Evolutionary conservation across 176 grass and related monocot genomes (phyloP), one percentile per base, ranked within the genome.

Genomic region (Pharus latifolius): DNA sequence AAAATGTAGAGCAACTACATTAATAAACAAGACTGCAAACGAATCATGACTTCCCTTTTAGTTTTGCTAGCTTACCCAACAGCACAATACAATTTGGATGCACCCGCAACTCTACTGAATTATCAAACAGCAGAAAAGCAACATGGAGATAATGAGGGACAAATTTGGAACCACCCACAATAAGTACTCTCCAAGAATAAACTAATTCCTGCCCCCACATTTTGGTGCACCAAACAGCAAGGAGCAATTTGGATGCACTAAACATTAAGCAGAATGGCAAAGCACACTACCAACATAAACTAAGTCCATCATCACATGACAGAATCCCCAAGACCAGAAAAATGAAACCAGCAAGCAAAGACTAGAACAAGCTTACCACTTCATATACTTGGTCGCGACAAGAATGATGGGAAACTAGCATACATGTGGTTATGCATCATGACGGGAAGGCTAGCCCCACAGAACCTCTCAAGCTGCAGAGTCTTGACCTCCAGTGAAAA

Each of bases 401-500:
- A 48, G 9, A 66, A 62, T 8, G 80, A 72, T 48, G 72, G 64
- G 49, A 70, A 83, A 28, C 64, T 46, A 63, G 72, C 12, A 61
- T 63, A 83, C 29, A 63, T 35, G 22, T 59, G 54, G 25, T 43
- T 41, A 67, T n/a, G 15, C 47, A 15, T 33, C 54, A 65, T 18
- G 17, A 10, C 65, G 24, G 26, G 28, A 5, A n/a, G n/a, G n/a
- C 17, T 81, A 0, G 46, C 19, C 30, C 8, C 30, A 49, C 32
- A 66, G 7, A 74, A 29, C 46, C 45, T 74, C 60, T 81, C 48
- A 22, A 80, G 49, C 48, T 10, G 48, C 37, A 55, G 35, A 24
- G 58, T 19, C 49, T 80, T 23, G 7, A 72, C 23, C 26, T 80
- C 67, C 26, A 81, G 13, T 23, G 78, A 55, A 45, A 81, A 81